Conservation (phyloP, 768 basidiomycete species). For the Paxillus rubicundulus region DNA sequence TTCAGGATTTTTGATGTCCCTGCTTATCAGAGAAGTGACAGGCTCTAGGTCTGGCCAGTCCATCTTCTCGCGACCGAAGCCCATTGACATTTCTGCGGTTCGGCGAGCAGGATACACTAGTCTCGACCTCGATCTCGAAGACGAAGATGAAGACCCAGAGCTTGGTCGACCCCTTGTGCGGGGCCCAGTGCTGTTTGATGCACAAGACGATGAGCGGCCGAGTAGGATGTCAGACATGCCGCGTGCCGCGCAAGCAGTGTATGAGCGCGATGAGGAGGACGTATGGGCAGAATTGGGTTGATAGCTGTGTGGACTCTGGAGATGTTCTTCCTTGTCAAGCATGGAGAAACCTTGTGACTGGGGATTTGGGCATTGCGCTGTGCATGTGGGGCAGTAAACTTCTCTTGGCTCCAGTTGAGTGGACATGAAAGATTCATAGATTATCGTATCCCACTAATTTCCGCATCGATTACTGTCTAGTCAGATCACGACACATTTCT, state of each 20-base stretch:
- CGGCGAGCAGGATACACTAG: slow-evolving; percentile 58
- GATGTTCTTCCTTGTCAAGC: no score
- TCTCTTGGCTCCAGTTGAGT: no score
- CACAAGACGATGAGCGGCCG: slow-evolving; percentile 35
- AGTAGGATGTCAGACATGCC: slow-evolving; percentile 54
- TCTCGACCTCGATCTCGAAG: slow-evolving; percentile 72
- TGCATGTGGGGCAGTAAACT: no score
- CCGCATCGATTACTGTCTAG: neutral
- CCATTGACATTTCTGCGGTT: slow-evolving; percentile 76
- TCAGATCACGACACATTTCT: neutral
- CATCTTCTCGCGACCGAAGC: slow-evolving; percentile 83
- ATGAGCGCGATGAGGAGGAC: slow-evolving; percentile 62
- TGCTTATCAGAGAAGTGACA: slow-evolving; percentile 7
- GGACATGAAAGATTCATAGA: no score
- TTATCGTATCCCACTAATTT: no score
- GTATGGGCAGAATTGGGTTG: slow-evolving; percentile 68
- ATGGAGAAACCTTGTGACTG: neutral
- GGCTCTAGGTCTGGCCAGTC: slow-evolving; percentile 75
- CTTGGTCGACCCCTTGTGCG: slow-evolving; percentile 56
- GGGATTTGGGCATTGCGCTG: no score
- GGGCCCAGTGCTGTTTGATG: slow-evolving; percentile 66
- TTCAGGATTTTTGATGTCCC: slow-evolving; percentile 13
- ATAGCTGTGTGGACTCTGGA: slow-evolving; percentile 11
- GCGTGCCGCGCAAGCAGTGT: slow-evolving; percentile 49
- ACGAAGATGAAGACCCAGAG: slow-evolving; percentile 43